Percentiles rank a stretch among this genome's conserved stretches.
Conservation (phyloP, 305 asterid species). For the Plantago coronopus region DNA sequence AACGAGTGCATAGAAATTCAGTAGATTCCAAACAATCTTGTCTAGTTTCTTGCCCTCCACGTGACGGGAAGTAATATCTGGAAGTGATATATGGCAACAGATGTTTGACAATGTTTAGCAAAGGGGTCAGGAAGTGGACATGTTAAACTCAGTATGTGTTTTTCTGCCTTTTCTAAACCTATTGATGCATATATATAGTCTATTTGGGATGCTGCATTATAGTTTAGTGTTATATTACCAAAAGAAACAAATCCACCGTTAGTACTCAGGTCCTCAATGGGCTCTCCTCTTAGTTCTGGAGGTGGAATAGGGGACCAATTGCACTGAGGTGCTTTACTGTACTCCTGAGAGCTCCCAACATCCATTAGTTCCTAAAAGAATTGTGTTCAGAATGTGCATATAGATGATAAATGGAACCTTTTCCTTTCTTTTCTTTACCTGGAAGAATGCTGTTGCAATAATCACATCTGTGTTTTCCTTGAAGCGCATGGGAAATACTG, state of each 20-base stretch:
- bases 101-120: conserved; percentile 12
- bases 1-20: conserved; percentile 70
- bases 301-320: conserved; percentile 94
- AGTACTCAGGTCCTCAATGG: conserved; percentile 77
- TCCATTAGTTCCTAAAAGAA: conserved; percentile 61
- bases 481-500: conserved; percentile 85
- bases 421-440: conserved; percentile 39
- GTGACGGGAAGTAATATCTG: conserved; percentile 65
- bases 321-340: conserved; percentile 70
- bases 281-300: conserved; percentile 82
- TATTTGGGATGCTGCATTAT: too few relatives aligned
- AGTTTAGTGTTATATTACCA: conserved; percentile 38
- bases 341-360: conserved; percentile 50
- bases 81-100: conserved; percentile 17
- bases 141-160: too few relatives aligned
- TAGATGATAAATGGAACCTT: neutral
- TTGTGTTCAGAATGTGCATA: neutral
- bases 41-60: conserved; percentile 78
- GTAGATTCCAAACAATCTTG: conserved; percentile 84
- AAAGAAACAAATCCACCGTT: conserved; percentile 84
- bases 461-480: conserved; percentile 71
- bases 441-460: conserved; percentile 78
- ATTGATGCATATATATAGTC: conserved; percentile 14
- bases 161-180: too few relatives aligned
- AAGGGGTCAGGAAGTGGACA: neutral